A percentile compares a stretch with the other conserved stretches of the same genome.
Conservation (phyloP, 2,329 filamentous ascomycete genomes). For the Verticillium nubilum region DNA sequence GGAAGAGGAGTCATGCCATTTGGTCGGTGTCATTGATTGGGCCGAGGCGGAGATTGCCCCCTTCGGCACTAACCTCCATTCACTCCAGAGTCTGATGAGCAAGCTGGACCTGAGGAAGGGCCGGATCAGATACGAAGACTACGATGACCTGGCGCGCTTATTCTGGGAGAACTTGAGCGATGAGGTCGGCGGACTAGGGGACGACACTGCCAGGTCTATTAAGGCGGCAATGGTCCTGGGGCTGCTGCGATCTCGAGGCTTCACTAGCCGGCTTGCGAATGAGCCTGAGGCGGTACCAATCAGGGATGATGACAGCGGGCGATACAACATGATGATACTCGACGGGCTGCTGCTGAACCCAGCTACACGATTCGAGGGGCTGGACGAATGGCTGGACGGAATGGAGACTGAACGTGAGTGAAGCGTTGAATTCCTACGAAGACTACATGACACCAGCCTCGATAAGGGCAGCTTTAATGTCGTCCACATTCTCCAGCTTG, state of each 20-base stretch:
- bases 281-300: conserved; percentile 26
- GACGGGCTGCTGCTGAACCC: conserved; percentile 30
- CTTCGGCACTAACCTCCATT: conserved; percentile 32
- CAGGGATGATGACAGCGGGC: conserved; percentile 26
- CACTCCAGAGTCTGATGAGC: conserved; percentile 23
- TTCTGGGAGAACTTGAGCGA: conserved; percentile 27
- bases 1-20: conserved; percentile 25
- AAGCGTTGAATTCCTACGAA: too few relatives aligned
- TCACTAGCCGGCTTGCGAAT: conserved; percentile 32
- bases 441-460: too few relatives aligned
- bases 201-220: conserved; percentile 19
- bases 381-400: too few relatives aligned
- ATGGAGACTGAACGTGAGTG: too few relatives aligned
- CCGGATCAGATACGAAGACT: conserved; percentile 26
- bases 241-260: conserved; percentile 25
- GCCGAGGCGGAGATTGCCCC: conserved; percentile 31
- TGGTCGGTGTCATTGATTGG: conserved; percentile 36
- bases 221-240: conserved; percentile 26
- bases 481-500: too few relatives aligned
- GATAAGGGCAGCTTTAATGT: too few relatives aligned
- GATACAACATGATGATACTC: conserved; percentile 30
- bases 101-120: conserved; percentile 28
- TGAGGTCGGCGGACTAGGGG: conserved; percentile 21
- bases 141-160: conserved; percentile 17
- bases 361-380: conserved; percentile 22